phyloP scores from a whole-genome alignment of 139 green algal species.

The Chlorella sorokiniana region DNA sequence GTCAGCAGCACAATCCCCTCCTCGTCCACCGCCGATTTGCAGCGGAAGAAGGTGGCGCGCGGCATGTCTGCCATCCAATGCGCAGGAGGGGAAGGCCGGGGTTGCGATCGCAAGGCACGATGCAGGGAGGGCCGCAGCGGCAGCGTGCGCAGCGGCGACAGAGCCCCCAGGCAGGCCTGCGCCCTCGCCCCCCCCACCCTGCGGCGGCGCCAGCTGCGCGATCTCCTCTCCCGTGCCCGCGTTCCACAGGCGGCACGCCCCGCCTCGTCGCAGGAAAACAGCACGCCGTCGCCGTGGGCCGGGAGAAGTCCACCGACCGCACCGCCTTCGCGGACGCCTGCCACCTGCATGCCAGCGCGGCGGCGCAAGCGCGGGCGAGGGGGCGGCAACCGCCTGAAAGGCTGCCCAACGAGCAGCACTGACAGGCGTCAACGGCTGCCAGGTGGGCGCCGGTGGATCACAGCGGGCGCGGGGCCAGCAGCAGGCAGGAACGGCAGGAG shows the following conservation, averaged over 20 bases:
- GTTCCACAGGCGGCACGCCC: conserved; percentile 37
- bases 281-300: conserved; percentile 39
- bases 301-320: conserved; percentile 36
- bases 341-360: conserved; percentile 3
- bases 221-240: conserved; percentile 24
- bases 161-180: too few species aligned
- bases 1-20: conserved; percentile 31
- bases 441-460: too few species aligned
- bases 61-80: conserved; percentile 41
- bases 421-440: too few species aligned
- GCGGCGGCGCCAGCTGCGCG: conserved; percentile 17
- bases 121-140: too few species aligned
- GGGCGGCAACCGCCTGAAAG: background rate
- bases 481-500: too few species aligned
- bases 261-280: conserved; percentile 37
- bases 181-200: background rate
- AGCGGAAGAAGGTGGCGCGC: conserved; percentile 41
- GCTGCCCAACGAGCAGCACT: too few species aligned
- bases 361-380: background rate
- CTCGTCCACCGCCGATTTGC: conserved; percentile 26
- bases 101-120: too few species aligned
- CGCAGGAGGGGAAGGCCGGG: background rate
- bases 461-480: too few species aligned
- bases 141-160: too few species aligned
- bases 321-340: conserved; percentile 37